Conservation (phyloP, 2,329 filamentous ascomycete genomes). For the Xylariaceae sp. region DNA sequence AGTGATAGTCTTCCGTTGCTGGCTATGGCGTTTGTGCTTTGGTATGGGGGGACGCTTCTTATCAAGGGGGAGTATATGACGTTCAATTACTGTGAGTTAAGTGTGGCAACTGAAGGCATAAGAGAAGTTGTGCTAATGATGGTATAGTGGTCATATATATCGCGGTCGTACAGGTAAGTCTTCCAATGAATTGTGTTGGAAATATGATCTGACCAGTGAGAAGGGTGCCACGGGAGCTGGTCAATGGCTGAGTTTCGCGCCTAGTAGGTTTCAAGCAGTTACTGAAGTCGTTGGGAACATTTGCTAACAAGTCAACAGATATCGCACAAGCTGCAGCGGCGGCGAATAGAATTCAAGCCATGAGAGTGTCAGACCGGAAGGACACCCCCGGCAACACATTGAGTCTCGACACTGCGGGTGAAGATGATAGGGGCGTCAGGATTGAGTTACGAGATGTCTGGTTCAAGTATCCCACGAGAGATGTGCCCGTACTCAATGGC, state of each 20-base stretch:
- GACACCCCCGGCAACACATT: slow-evolving; percentile 23
- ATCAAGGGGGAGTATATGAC: slow-evolving; percentile 44
- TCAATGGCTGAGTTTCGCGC: slow-evolving; percentile 61
- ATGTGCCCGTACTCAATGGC: slow-evolving; percentile 52
- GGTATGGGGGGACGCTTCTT: slow-evolving; percentile 59
- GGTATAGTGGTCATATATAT: slow-evolving; percentile 53
- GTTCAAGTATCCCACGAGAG: slow-evolving; percentile 57
- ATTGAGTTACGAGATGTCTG: slow-evolving; percentile 53
- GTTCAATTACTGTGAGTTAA: slow-evolving; percentile 41
- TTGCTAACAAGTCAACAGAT: slow-evolving; percentile 31
- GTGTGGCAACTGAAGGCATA: too few relatives aligned
- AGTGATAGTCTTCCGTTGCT: slow-evolving; percentile 51
- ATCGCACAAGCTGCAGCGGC: slow-evolving; percentile 54
- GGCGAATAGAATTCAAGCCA: slow-evolving; percentile 51
- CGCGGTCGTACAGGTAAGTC: slow-evolving; percentile 53
- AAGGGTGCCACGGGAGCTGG: slow-evolving; percentile 58
- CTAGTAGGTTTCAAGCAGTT: slow-evolving; percentile 35
- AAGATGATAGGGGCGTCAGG: slow-evolving; percentile 45
- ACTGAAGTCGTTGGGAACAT: background rate
- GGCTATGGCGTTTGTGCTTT: slow-evolving; percentile 33
- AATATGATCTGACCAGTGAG: background rate
- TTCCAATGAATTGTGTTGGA: background rate
- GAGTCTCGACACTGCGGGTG: slow-evolving; percentile 35
- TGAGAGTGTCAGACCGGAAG: slow-evolving; percentile 41
- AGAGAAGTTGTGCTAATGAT: slow-evolving; percentile 14